Evolutionary conservation across 257 asterid species (phyloP).

Genomic region (Scutellaria baicalensis): DNA sequence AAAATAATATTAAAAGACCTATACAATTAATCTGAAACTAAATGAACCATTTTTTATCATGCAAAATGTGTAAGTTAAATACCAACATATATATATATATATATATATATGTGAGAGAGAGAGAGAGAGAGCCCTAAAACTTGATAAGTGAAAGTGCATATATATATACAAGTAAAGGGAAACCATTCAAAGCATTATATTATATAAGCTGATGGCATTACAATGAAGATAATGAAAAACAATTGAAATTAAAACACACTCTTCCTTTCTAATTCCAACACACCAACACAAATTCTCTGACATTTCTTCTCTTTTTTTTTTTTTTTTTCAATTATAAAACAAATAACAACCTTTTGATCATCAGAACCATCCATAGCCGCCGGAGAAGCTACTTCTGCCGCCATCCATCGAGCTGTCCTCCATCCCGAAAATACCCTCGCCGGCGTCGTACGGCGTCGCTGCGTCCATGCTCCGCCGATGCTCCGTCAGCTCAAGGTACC

Average conservation of each 20-base stretch:
- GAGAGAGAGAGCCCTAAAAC: too few relatives aligned
- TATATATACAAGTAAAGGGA: not conserved
- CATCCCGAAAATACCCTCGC: slow-evolving; percentile 17
- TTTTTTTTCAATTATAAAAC: not conserved
- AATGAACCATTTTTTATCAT: too few relatives aligned
- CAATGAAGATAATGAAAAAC: not conserved
- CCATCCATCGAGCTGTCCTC: slow-evolving; percentile 9
- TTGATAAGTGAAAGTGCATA: too few relatives aligned
- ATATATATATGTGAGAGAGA: too few relatives aligned
- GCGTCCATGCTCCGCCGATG: slow-evolving; percentile 28
- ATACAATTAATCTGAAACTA: too few relatives aligned
- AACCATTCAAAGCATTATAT: slow-evolving; percentile 24
- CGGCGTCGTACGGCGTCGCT: slow-evolving; percentile 13
- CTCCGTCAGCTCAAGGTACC: slow-evolving; percentile 53
- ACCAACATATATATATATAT: too few relatives aligned
- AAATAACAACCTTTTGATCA: not conserved
- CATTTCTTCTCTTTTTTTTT: not conserved
- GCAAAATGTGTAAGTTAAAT: too few relatives aligned
- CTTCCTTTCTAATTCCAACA: slow-evolving; percentile 18
- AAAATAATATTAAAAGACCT: too few relatives aligned
- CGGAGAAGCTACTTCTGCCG: slow-evolving; percentile 41
- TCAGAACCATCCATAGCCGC: slow-evolving; percentile 52
- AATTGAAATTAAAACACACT: slow-evolving; percentile 1
- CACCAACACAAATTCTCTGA: slow-evolving; percentile 27
- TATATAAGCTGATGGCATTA: slow-evolving; percentile 27